Conservation (phyloP, 495 filamentous ascomycete genomes). For the Ascobolus immersus region DNA sequence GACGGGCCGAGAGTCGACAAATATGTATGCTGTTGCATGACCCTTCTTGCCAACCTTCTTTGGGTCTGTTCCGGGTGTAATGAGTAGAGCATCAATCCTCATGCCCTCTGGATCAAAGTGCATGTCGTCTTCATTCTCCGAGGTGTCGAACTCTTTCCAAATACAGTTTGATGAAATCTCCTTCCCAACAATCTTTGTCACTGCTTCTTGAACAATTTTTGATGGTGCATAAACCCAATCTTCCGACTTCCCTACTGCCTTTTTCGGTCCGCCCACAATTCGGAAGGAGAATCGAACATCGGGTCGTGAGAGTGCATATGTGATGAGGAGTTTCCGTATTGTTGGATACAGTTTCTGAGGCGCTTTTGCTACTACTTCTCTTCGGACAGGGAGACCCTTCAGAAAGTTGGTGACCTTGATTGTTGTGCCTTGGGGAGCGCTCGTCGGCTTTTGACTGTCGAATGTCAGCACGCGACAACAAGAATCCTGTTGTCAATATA, state of each 20-base stretch:
- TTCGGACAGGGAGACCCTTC: slow-evolving; percentile 45
- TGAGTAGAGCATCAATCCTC: slow-evolving; percentile 32
- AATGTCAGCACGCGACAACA: slow-evolving; percentile 2
- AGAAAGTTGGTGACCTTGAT: slow-evolving; percentile 44
- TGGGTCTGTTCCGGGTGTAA: slow-evolving; percentile 25
- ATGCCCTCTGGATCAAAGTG: background rate
- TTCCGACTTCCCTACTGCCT: slow-evolving; percentile 24
- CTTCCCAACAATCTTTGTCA: slow-evolving; percentile 41
- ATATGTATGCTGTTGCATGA: slow-evolving; percentile 29
- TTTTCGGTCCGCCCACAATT: slow-evolving; percentile 17
- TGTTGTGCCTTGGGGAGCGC: slow-evolving; percentile 50
- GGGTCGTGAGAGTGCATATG: slow-evolving; percentile 51
- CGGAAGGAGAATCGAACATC: slow-evolving; percentile 37
- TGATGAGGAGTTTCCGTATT: slow-evolving; percentile 32
- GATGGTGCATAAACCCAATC: slow-evolving; percentile 51
- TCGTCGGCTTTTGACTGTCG: slow-evolving; percentile 16
- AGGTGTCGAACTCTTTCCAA: slow-evolving; percentile 15
- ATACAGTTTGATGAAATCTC: slow-evolving; percentile 33
- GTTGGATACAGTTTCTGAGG: background rate
- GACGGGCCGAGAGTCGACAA: slow-evolving; percentile 54
- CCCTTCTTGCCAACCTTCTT: slow-evolving; percentile 32
- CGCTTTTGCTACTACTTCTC: slow-evolving; percentile 16
- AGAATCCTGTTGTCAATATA: slow-evolving; percentile 2
- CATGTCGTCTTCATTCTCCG: slow-evolving; percentile 5
- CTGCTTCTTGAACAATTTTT: slow-evolving; percentile 35